phyloP scores from a whole-genome alignment of 805 yeast species.

The Ogataea pini region DNA sequence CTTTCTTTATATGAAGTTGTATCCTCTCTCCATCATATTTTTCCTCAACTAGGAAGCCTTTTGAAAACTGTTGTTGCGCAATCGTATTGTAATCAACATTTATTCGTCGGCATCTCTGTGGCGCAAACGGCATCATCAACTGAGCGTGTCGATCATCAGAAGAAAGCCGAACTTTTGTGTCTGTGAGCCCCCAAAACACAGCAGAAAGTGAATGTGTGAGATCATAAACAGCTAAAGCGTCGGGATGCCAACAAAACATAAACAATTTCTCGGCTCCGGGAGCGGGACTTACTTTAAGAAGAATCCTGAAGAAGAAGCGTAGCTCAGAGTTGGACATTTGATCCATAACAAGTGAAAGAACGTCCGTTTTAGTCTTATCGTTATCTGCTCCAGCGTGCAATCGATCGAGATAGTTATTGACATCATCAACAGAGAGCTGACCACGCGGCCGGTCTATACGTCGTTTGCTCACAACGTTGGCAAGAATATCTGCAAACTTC shows the following conservation, averaged over 20 bases:
- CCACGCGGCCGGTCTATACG: constrained; percentile 41
- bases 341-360: constrained; percentile 43
- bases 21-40: constrained; percentile 93
- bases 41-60: constrained; percentile 72
- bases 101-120: constrained; percentile 70
- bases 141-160: constrained; percentile 42
- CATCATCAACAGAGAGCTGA: constrained; percentile 45
- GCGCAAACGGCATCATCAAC: constrained; percentile 61
- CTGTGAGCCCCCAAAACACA: constrained; percentile 58
- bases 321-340: constrained; percentile 43
- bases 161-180: constrained; percentile 47
- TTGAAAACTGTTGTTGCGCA: constrained; percentile 43
- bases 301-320: constrained; percentile 62
- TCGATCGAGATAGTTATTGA: constrained; percentile 48
- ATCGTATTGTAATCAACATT: constrained; percentile 50
- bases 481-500: constrained; percentile 49
- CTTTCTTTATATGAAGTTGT: constrained; percentile 61
- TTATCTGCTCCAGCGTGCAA: constrained; percentile 35
- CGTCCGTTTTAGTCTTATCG: constrained; percentile 2
- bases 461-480: constrained; percentile 51
- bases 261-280: constrained; percentile 59
- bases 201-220: constrained; percentile 64
- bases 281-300: constrained; percentile 61
- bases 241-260: constrained; percentile 72
- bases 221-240: constrained; percentile 63